Percentiles rank a stretch among this genome's conserved stretches.
Conservation (phyloP, 2,329 filamentous ascomycete species). For the Fusarium veterinarium region DNA sequence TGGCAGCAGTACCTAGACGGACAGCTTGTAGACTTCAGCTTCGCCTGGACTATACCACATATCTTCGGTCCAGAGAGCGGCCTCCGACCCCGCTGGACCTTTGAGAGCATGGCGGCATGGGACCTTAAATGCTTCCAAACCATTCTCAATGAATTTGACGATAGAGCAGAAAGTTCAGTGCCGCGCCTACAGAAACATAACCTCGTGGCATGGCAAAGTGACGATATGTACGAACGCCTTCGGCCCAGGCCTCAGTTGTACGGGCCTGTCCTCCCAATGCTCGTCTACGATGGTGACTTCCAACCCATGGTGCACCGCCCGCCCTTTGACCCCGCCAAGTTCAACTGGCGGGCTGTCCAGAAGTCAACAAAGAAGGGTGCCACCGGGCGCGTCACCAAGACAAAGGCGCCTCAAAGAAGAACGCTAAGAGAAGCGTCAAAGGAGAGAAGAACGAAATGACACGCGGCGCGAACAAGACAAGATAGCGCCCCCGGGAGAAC, state of each 20-base stretch:
- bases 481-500: not conserved
- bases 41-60: conserved; percentile 30
- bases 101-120: conserved; percentile 26
- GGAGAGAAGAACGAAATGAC: not conserved
- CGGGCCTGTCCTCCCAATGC: not conserved
- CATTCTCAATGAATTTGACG: not conserved
- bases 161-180: rapidly evolving
- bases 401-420: not conserved
- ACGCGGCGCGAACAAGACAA: not conserved
- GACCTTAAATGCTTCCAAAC: conserved; percentile 6
- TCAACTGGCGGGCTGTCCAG: conserved; percentile 8
- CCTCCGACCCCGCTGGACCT: conserved; percentile 5
- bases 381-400: not conserved
- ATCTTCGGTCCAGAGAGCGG: not conserved
- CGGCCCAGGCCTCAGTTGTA: not conserved
- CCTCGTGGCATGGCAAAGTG: not conserved
- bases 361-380: not conserved
- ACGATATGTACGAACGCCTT: not conserved
- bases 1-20: conserved; percentile 10
- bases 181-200: not conserved
- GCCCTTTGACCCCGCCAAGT: conserved; percentile 8
- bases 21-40: conserved; percentile 4
- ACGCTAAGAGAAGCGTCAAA: not conserved
- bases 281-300: rapidly evolving
- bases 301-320: not conserved